Base-by-base conservation (phyloP, 139 green algal species). In the Closterium sp. region DNA sequence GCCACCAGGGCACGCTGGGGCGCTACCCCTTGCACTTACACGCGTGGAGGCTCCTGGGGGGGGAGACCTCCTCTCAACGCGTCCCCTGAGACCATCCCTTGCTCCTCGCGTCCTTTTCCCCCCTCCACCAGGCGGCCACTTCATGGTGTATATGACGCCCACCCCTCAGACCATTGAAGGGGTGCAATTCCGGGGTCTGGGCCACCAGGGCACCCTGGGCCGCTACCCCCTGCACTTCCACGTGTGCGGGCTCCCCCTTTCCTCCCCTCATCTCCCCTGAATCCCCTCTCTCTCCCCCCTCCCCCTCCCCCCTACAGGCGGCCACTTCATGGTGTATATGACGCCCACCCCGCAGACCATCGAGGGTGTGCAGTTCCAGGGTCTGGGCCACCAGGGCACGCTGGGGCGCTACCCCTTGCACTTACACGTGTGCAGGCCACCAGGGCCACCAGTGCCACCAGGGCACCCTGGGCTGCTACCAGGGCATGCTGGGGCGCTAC, bases 171-270 rank as follows among this genome's bases (percentile, higher is more conserved):
- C 38, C 66, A 87, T 92, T 33, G 35, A 76, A 6, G 89, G 89
- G 2, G 83, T 90, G 25, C n/a, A 92, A 6, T 69, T 90, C 21
- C 2, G 32, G 0, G 31, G 64, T 2, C 35, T 90, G 1, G 83
- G 83, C n/a, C 84, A 90, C 21, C 89, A 92, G 21, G 88, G 88
- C 23, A 84, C 43, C 1, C 81, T 91, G 9, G 88, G 92, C 4
- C 92, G 95, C 32, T 97, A 97, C 89, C 93, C 95, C 9, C 93
- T 97, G 28, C 96, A 97, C 89, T 97, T 96, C 93, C 96, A 97
- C 93, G 94, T 66, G 5, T 66, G 38, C 7, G 38, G 38, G 5
- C 38, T 66, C 38, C 38, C 38, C n/a, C 96, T 92, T 93, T 95
- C 34, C 93, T 93, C 43, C 89, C 69, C 23, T 76, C 55, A 16